phyloP scores from a whole-genome alignment of 352 stramenopile species.

The Phytophthora sp. region DNA sequence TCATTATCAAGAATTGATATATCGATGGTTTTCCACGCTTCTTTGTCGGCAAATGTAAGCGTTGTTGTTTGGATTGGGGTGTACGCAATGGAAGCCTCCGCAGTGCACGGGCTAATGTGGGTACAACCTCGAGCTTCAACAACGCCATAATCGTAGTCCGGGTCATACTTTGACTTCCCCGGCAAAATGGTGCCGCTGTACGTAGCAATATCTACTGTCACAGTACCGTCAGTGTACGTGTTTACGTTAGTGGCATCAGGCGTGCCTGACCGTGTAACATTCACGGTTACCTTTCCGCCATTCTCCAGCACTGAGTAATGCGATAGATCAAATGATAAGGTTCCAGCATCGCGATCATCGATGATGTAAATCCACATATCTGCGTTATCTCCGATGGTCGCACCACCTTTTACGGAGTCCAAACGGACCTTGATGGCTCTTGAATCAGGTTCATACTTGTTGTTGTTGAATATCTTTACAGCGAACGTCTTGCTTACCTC shows the following conservation, averaged over 20 bases:
- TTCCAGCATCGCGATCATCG: constrained; percentile 76
- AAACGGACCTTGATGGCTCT: constrained; percentile 63
- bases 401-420: constrained; percentile 53
- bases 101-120: constrained; percentile 72
- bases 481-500: constrained; percentile 61
- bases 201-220: constrained; percentile 65
- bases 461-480: constrained; percentile 79
- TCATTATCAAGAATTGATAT: constrained; percentile 68
- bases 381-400: constrained; percentile 45
- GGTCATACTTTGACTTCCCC: constrained; percentile 49
- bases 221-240: constrained; percentile 61
- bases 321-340: constrained; percentile 57
- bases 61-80: constrained; percentile 49
- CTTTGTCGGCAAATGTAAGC: constrained; percentile 55
- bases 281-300: constrained; percentile 44
- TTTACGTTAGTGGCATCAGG: constrained; percentile 54
- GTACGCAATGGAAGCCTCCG: constrained; percentile 47
- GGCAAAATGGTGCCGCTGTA: constrained; percentile 62
- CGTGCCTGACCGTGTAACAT: constrained; percentile 56
- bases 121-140: constrained; percentile 58
- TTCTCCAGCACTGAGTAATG: constrained; percentile 74
- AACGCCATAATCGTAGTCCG: constrained; percentile 61
- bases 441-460: constrained; percentile 52
- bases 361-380: constrained; percentile 78
- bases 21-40: constrained; percentile 45